These are phyloP conservation scores for Fraxinus cuspidata DNA, from an alignment of 257 asterid species.

Conservation along the genomic window DNA sequence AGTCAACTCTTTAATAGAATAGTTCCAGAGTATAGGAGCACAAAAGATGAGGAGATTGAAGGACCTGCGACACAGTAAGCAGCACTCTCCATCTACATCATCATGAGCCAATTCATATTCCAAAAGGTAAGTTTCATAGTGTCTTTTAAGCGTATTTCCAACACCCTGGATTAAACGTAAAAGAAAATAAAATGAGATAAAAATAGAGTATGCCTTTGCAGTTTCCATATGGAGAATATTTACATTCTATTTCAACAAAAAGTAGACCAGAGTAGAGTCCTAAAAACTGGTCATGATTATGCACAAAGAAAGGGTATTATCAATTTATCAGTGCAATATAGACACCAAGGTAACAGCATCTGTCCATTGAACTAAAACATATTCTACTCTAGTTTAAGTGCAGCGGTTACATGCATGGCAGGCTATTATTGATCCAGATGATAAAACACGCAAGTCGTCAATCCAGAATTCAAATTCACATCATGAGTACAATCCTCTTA, in stretches of 20 bases:
- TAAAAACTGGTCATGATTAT: not conserved
- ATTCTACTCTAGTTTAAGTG: not conserved
- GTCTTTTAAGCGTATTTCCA: slow-evolving; percentile 96
- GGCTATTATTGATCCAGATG: not conserved
- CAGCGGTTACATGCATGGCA: not conserved
- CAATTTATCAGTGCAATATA: not conserved
- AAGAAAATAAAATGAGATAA: not conserved
- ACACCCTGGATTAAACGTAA: slow-evolving; percentile 68
- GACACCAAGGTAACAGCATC: not conserved
- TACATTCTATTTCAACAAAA: not conserved
- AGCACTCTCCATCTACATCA: slow-evolving; percentile 99
- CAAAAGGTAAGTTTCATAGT: slow-evolving; percentile 92
- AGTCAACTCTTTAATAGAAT: not conserved
- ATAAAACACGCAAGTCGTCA: not conserved
- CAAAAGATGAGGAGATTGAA: not conserved
- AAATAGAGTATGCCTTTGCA: not conserved
- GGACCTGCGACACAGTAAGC: slow-evolving; percentile 95
- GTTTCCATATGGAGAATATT: not conserved
- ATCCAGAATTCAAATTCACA: not conserved
- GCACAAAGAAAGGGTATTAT: not conserved
- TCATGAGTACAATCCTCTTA: not conserved
- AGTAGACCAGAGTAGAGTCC: not conserved
- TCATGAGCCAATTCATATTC: slow-evolving; percentile 99
- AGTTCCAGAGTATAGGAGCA: not conserved
- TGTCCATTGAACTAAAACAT: not conserved